Evolutionary conservation across 2,329 filamentous ascomycete genomes (phyloP).

Genomic region (Lojkania enalia): DNA sequence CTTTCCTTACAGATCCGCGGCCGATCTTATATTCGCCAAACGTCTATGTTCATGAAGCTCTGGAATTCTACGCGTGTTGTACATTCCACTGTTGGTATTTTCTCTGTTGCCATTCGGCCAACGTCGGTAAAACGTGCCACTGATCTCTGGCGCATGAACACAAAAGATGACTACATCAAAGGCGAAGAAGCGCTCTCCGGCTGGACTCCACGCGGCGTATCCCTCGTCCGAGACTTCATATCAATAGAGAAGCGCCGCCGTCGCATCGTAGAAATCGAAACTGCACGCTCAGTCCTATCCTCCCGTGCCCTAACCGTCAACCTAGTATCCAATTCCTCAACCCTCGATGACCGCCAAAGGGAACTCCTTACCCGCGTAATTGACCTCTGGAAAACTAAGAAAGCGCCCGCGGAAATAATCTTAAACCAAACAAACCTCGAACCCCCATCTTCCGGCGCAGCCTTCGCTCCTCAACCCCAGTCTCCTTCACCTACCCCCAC

Average conservation of each 20-base stretch:
- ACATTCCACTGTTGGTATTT: slow-evolving; percentile 83
- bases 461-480: slow-evolving; percentile 45
- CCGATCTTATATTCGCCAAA: slow-evolving; percentile 80
- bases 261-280: slow-evolving; percentile 78
- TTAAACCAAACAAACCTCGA: slow-evolving; percentile 60
- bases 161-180: slow-evolving; percentile 92
- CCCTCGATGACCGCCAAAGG: slow-evolving; percentile 42
- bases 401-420: slow-evolving; percentile 50
- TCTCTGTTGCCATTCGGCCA: slow-evolving; percentile 82
- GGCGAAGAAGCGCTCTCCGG: slow-evolving; percentile 83
- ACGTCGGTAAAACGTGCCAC: slow-evolving; percentile 88
- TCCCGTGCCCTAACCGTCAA: slow-evolving; percentile 48
- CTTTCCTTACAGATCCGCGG: slow-evolving; percentile 82
- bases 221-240: slow-evolving; percentile 87
- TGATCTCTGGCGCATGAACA: slow-evolving; percentile 96
- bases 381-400: slow-evolving; percentile 62
- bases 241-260: slow-evolving; percentile 71
- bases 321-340: slow-evolving; percentile 17
- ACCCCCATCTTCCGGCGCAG: slow-evolving; percentile 66
- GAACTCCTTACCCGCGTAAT: slow-evolving; percentile 58
- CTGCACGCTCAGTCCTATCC: slow-evolving; percentile 67
- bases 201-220: slow-evolving; percentile 89
- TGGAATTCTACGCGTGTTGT: slow-evolving; percentile 86
- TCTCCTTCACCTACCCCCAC: slow-evolving; percentile 56
- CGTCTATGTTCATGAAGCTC: slow-evolving; percentile 80